Conservation (phyloP, 179 eudicot genomes). For the Drosera spatulata region DNA sequence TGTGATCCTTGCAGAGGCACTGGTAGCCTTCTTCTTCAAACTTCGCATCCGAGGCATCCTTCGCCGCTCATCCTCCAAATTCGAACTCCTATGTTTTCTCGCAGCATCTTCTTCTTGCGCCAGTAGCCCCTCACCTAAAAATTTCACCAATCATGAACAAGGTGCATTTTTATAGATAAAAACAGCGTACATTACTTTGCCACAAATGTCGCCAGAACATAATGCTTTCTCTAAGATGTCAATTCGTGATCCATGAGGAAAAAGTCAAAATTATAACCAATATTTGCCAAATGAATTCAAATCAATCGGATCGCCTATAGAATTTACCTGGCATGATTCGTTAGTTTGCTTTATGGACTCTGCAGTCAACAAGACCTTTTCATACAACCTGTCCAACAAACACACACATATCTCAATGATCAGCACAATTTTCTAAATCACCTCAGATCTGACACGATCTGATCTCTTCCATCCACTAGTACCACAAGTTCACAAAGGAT, state of each 20-base stretch:
- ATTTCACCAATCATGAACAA: not conserved
- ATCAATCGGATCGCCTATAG: too few species aligned
- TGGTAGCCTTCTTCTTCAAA: slow-evolving; percentile 69
- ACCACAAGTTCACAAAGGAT: not conserved
- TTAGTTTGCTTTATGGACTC: slow-evolving; percentile 7
- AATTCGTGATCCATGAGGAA: too few species aligned
- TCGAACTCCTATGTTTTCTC: slow-evolving; percentile 52
- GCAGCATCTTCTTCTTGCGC: slow-evolving; percentile 46
- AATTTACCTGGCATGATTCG: not conserved
- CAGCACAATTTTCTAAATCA: not conserved
- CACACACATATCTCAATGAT: not conserved
- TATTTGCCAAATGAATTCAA: too few species aligned
- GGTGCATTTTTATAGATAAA: too few species aligned
- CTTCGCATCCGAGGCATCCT: slow-evolving; percentile 62
- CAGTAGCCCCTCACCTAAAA: slow-evolving; percentile 21
- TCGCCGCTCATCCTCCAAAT: slow-evolving; percentile 63
- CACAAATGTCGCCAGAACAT: not conserved
- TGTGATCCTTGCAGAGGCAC: slow-evolving; percentile 59
- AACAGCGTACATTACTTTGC: not conserved
- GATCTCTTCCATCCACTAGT: not conserved
- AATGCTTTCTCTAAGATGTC: not conserved
- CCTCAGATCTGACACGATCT: not conserved
- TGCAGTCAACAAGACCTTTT: slow-evolving; percentile 6
- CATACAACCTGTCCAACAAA: not conserved
- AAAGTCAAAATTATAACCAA: too few species aligned